Evolutionary conservation across 441 rosid species (phyloP).

Genomic region (Metrosideros polymorpha): DNA sequence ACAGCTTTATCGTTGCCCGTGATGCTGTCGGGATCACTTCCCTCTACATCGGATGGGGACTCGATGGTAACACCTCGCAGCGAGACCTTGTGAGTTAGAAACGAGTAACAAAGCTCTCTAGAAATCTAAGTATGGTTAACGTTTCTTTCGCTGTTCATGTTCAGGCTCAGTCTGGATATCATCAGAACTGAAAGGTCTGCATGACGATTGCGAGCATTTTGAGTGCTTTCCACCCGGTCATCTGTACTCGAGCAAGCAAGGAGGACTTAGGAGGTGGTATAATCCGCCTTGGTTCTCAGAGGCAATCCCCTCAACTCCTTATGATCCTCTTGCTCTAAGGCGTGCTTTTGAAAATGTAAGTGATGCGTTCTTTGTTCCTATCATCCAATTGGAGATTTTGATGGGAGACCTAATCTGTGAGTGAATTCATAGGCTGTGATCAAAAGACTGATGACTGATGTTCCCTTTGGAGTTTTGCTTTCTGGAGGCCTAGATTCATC

Average conservation of each 20-base stretch:
- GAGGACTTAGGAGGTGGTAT: constrained; percentile 66
- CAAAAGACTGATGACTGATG: constrained; percentile 88
- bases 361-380: neutral
- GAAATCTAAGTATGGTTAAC: neutral
- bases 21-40: constrained; percentile 90
- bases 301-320: constrained; percentile 50
- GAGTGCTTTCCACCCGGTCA: constrained; percentile 85
- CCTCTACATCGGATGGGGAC: constrained; percentile 88
- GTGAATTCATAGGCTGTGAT: constrained; percentile 48
- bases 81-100: neutral
- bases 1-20: constrained; percentile 72
- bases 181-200: constrained; percentile 71
- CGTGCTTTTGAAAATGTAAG: constrained; percentile 63
- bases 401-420: neutral
- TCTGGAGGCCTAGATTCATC: constrained; percentile 95
- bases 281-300: constrained; percentile 84
- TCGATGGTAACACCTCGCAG: constrained; percentile 38
- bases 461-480: constrained; percentile 82
- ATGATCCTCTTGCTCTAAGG: constrained; percentile 67
- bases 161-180: constrained; percentile 74
- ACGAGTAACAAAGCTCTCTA: neutral
- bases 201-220: constrained; percentile 86
- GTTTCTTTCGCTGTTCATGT: neutral
- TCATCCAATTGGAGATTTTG: neutral
- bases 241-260: constrained; percentile 68